A percentile compares a stretch with the other conserved stretches of the same genome.
These are phyloP conservation scores for Colletotrichum sidae DNA, from an alignment of 2,329 filamentous ascomycete genomes.

Conservation along the genomic window DNA sequence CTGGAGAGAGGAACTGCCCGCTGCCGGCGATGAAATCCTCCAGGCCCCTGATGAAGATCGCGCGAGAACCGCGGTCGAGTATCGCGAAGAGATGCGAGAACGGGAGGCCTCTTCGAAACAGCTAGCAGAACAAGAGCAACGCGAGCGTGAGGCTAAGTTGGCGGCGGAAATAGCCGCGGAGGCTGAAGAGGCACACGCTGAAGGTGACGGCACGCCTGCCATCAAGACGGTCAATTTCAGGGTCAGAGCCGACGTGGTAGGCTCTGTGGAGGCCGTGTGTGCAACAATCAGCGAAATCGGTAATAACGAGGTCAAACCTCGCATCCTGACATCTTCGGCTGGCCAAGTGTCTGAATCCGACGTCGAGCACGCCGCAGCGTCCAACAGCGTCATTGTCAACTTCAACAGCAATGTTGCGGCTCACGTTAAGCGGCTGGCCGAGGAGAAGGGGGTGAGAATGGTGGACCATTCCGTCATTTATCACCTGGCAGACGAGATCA, in stretches of 20 bases:
- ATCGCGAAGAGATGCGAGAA: conserved; percentile 78
- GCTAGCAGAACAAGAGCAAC: conserved; percentile 79
- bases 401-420: conserved; percentile 83
- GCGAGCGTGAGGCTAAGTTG: conserved; percentile 64
- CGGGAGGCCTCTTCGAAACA: conserved; percentile 82
- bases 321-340: conserved; percentile 80
- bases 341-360: conserved; percentile 88
- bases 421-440: conserved; percentile 76
- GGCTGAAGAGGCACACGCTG: conserved; percentile 50
- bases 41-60: conserved; percentile 83
- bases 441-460: conserved; percentile 78
- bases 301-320: conserved; percentile 83
- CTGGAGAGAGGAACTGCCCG: conserved; percentile 86
- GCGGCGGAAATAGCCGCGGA: conserved; percentile 50
- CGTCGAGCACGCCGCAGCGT: conserved; percentile 85
- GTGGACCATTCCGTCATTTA: conserved; percentile 91
- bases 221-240: conserved; percentile 79
- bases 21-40: conserved; percentile 87
- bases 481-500: conserved; percentile 79
- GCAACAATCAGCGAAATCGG: conserved; percentile 82
- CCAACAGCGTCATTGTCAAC: conserved; percentile 81
- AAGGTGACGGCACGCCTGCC: conserved; percentile 46
- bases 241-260: conserved; percentile 92
- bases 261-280: conserved; percentile 90
- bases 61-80: conserved; percentile 82